phyloP scores from a whole-genome alignment of 768 basidiomycete genomes.

The Punctularia strigosozonata region DNA sequence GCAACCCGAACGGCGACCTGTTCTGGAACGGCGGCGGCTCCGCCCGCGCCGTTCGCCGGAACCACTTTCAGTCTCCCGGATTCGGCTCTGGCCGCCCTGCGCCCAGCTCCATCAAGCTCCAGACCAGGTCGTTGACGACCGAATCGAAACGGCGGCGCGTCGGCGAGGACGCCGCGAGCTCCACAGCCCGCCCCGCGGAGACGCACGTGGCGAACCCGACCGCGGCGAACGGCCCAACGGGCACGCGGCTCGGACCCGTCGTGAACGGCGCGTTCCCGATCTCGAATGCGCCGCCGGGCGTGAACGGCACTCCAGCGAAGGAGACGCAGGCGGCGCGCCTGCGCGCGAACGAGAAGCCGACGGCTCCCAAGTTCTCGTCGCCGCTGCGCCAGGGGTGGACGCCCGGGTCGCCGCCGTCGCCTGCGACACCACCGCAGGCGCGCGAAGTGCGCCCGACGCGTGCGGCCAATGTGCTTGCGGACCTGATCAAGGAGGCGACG shows the following conservation, averaged over 20 bases:
- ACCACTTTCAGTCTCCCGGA: slow-evolving; percentile 64
- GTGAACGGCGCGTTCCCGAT: slow-evolving; percentile 2
- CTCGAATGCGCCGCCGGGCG: slow-evolving; percentile 13
- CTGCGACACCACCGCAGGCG: slow-evolving; percentile 16
- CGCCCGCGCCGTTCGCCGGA: slow-evolving; percentile 50
- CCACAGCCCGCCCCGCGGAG: slow-evolving; percentile 20
- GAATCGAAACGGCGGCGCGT: slow-evolving; percentile 57
- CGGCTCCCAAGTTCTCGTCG: slow-evolving; percentile 56
- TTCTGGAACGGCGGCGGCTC: slow-evolving; percentile 71
- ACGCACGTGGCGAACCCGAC: too few relatives aligned
- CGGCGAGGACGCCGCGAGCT: slow-evolving; percentile 29
- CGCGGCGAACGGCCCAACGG: slow-evolving; percentile 3
- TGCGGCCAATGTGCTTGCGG: slow-evolving; percentile 57
- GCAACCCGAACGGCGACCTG: slow-evolving; percentile 67
- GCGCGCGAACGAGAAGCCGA: slow-evolving; percentile 32
- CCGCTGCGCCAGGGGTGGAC: slow-evolving; percentile 69
- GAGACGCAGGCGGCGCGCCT: neutral
- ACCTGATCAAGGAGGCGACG: slow-evolving; percentile 59
- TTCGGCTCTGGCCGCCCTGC: slow-evolving; percentile 43
- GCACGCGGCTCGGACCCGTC: neutral
- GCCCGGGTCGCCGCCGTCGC: slow-evolving; percentile 25
- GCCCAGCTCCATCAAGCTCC: slow-evolving; percentile 30
- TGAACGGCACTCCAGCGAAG: slow-evolving; percentile 5
- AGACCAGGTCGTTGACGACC: slow-evolving; percentile 22
- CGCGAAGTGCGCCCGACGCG: slow-evolving; percentile 48